Conservation (phyloP, 202 grass and related monocot genomes). For the Elaeis oleifera region DNA sequence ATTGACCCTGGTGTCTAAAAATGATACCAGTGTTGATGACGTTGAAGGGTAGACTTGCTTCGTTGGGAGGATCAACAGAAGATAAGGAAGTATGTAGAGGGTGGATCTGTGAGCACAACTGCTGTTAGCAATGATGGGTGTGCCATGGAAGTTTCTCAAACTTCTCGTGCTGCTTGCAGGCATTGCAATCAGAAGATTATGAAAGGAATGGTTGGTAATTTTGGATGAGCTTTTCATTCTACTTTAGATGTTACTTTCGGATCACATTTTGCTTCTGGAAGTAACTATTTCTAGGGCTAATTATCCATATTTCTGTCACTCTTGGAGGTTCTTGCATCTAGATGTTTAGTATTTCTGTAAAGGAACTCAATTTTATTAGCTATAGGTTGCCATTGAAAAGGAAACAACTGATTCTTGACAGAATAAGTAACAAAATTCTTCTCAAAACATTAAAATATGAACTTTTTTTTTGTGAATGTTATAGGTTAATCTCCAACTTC, state of each 20-base stretch:
- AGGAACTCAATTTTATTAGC: too few species aligned
- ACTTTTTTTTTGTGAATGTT: too few species aligned
- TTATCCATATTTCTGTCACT: too few species aligned
- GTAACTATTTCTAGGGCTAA: too few species aligned
- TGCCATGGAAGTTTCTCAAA: constrained; percentile 67
- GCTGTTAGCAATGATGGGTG: constrained; percentile 43
- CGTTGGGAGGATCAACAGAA: constrained; percentile 93
- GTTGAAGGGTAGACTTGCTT: constrained; percentile 78
- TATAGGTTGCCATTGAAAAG: too few species aligned
- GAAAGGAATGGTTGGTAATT: constrained; percentile 72
- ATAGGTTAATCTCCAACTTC: too few species aligned
- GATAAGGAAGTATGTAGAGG: constrained; percentile 67
- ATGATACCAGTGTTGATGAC: constrained; percentile 57
- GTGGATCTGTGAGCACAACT: constrained; percentile 17
- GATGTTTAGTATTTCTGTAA: too few species aligned
- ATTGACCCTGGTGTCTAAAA: background rate
- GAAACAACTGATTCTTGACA: too few species aligned
- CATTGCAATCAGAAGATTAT: constrained; percentile 67
- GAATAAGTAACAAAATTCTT: too few species aligned
- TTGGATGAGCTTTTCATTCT: constrained; percentile 17
- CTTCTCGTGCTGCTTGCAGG: constrained; percentile 78
- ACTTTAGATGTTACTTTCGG: constrained; percentile 12
- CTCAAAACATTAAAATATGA: too few species aligned
- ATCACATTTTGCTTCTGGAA: background rate
- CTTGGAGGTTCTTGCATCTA: too few species aligned